Base-by-base conservation (phyloP, 331 rosid genomes). In the Saraca asoca region DNA sequence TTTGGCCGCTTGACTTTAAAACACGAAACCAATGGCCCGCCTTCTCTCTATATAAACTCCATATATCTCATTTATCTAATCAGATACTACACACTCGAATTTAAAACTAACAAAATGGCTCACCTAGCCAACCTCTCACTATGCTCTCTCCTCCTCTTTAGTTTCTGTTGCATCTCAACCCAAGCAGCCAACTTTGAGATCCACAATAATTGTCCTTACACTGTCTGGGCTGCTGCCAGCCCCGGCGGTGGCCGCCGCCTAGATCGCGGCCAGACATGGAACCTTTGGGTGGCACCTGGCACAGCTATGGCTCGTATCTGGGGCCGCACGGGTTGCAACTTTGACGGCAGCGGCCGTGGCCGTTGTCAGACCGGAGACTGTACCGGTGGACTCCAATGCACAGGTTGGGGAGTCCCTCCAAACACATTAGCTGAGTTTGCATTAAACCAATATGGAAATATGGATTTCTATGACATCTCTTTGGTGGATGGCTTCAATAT, bases 341-440 rank as follows among this genome's bases (percentile, higher is more conserved):
- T 88, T 9, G 87, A 88, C 5, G 78, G 70, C 1, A 51, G 79
- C 0, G 89, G 91, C 0, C 79, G 6, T 0, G 87, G 91, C 0
- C 70, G 76, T 0, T 88, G 85, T 35, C 72, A 88, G 9, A 88
- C 88, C 0, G 92, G 96, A 0, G 96, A 88, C 29, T 88, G 92
- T 12, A 73, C 78, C 0, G 90, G 96, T 15, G 77, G 82, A 9
- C 88, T 88, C 0, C 14, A 82, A 0, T 88, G 96, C 43, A 43
- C 42, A 0, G 81, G 61, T 0, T 71, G 75, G 58, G 85, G 92
- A 0, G 68, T 38, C 16, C 83, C 90, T 0, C 92, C 96, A 0
- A 85, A 80, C 81, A 88, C 90, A 0, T n/a, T 88, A 0, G 88
- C 88, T 0, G 85, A 83, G 12, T 86, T 9, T 4, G 74, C 85